Evolutionary conservation across 352 stramenopile species (phyloP).

Genomic region (Pythium rishiriense): DNA sequence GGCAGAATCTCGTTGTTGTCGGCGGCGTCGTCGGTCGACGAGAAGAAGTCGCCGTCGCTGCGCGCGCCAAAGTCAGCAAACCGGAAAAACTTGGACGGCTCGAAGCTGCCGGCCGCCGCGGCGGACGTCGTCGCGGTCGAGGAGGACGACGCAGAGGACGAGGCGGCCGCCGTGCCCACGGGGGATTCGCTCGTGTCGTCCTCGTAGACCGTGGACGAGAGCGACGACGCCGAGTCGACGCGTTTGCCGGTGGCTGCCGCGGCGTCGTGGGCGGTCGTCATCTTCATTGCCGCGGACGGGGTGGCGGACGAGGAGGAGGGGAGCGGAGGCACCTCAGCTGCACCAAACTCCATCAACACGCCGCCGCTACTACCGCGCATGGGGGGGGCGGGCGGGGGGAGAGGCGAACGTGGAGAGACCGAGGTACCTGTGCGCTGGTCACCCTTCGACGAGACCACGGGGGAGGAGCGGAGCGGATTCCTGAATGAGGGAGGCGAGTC

Average conservation of each 20-base stretch:
- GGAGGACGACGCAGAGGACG: not conserved
- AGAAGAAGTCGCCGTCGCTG: slow-evolving; percentile 12
- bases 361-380: slow-evolving; percentile 18
- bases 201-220: slow-evolving; percentile 17
- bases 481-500: not conserved
- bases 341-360: slow-evolving; percentile 20
- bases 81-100: slow-evolving; percentile 21
- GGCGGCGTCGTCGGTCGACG: not conserved
- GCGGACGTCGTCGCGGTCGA: not conserved
- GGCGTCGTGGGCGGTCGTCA: slow-evolving; percentile 1
- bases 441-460: not conserved
- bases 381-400: not conserved
- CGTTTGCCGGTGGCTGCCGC: not conserved
- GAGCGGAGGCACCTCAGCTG: not conserved
- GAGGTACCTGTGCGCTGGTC: not conserved
- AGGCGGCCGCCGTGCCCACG: not conserved
- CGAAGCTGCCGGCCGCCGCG: slow-evolving; percentile 5
- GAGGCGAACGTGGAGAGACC: not conserved
- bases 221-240: slow-evolving; percentile 21
- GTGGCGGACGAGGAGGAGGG: not conserved
- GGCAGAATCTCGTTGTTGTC: slow-evolving; percentile 38
- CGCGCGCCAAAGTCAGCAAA: slow-evolving; percentile 13
- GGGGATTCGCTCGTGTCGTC: slow-evolving; percentile 11
- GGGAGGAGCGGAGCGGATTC: slow-evolving; percentile 5
- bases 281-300: not conserved